Evolutionary conservation across 805 yeast species (phyloP).

Genomic region (Candida piceae): DNA sequence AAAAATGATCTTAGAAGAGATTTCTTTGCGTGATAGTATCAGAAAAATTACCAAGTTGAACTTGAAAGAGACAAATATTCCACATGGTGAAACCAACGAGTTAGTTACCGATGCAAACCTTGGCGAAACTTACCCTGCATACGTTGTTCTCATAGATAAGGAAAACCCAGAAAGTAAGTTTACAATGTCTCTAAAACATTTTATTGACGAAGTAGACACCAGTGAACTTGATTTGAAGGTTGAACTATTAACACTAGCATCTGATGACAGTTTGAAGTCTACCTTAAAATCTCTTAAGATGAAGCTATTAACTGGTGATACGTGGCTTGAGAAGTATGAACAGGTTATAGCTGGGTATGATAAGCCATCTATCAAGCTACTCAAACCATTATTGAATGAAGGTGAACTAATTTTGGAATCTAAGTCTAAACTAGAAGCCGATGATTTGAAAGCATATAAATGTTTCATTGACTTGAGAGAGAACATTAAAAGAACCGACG

Average conservation of each 20-base stretch:
- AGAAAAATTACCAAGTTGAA: conserved; percentile 28
- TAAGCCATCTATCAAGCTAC: conserved; percentile 42
- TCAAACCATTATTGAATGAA: conserved; percentile 43
- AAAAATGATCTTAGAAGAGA: conserved; percentile 36
- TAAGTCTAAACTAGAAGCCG: conserved; percentile 1
- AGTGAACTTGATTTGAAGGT: conserved; percentile 24
- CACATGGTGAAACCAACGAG: conserved; percentile 28
- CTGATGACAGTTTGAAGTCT: conserved; percentile 48
- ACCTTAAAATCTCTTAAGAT: conserved; percentile 33
- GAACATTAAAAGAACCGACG: conserved; percentile 41
- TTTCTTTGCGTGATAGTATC: conserved; percentile 36
- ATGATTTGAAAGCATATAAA: conserved; percentile 8
- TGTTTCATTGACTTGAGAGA: conserved; percentile 31
- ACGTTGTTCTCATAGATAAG: conserved; percentile 31
- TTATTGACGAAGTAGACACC: conserved; percentile 21
- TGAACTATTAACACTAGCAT: conserved; percentile 41
- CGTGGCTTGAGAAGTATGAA: conserved; percentile 49
- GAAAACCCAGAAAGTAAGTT: conserved; percentile 25
- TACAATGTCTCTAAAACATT: conserved; percentile 30
- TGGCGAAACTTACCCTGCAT: conserved; percentile 48
- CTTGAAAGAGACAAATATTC: conserved; percentile 26
- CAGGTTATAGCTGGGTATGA: conserved; percentile 34
- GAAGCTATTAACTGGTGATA: conserved; percentile 40
- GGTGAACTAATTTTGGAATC: conserved; percentile 44
- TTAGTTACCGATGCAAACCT: conserved; percentile 50